These are phyloP conservation scores for Sorghum bicolor DNA, from an alignment of 176 grass and related monocot species.

Conservation along the genomic window DNA sequence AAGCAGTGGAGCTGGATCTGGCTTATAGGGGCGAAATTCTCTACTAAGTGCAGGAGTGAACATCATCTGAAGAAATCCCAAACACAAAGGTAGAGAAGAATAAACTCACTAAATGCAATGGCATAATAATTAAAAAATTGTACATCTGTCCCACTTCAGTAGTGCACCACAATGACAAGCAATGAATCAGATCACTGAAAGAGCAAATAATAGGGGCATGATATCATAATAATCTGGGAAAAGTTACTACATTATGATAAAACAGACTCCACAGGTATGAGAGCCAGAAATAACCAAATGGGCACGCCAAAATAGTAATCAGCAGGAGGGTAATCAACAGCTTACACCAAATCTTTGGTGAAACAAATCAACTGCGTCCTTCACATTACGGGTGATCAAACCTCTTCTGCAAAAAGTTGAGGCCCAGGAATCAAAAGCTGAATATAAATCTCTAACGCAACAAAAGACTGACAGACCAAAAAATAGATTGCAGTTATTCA, in stretches of 20 bases:
- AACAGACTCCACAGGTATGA: neutral
- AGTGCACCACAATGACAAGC: neutral
- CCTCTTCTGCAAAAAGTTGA: slow-evolving; percentile 73
- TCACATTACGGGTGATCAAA: slow-evolving; percentile 89
- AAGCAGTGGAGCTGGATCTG: slow-evolving; percentile 86
- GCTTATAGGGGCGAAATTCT: slow-evolving; percentile 93
- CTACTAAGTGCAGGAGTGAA: slow-evolving; percentile 83
- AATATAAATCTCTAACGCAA: neutral
- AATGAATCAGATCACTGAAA: neutral
- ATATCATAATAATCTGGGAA: neutral
- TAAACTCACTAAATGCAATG: neutral
- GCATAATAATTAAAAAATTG: neutral
- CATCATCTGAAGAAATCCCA: slow-evolving; percentile 38
- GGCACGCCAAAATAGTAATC: neutral
- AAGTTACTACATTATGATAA: neutral
- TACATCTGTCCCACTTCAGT: neutral
- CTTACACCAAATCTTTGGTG: slow-evolving; percentile 90
- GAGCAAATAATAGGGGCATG: neutral
- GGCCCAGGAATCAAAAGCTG: neutral
- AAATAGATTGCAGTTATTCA: neutral
- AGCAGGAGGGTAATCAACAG: slow-evolving; percentile 19
- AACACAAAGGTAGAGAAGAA: neutral
- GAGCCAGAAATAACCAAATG: neutral
- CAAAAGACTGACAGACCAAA: neutral
- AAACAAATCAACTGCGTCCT: slow-evolving; percentile 84